Percentiles rank a stretch among this genome's conserved stretches.
Evolutionary conservation across 2,329 filamentous ascomycete genomes (phyloP).

Genomic region (Neospermospora avenae): DNA sequence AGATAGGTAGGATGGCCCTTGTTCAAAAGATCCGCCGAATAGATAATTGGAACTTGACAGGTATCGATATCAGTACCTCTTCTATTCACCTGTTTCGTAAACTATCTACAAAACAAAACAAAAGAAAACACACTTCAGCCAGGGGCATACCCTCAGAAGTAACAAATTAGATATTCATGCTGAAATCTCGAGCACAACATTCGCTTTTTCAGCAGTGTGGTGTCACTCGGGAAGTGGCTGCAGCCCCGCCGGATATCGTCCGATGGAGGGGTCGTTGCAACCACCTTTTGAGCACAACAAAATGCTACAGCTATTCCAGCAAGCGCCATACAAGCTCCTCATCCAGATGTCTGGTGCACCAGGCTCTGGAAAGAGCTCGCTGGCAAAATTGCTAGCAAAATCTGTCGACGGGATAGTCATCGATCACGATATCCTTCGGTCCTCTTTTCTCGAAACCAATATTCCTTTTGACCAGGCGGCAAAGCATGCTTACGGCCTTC

Average conservation of each 20-base stretch:
- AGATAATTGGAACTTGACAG: neutral
- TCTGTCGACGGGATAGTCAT: constrained; percentile 35
- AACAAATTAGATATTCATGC: no score
- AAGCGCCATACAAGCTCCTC: constrained; percentile 6
- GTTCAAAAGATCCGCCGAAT: neutral
- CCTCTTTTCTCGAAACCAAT: constrained; percentile 33
- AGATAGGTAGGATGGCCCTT: neutral
- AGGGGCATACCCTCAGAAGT: no score
- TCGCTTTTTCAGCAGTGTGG: no score
- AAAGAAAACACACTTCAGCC: no score
- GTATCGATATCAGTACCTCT: no score
- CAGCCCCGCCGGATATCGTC: no score
- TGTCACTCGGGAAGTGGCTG: no score
- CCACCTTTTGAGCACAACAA: neutral
- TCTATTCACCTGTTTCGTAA: no score
- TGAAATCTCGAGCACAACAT: no score
- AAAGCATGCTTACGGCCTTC: constrained; percentile 35
- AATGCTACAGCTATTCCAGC: neutral
- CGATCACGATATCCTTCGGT: constrained; percentile 39
- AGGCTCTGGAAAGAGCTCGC: constrained; percentile 40
- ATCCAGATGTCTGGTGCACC: constrained; percentile 41
- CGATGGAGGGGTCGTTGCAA: neutral
- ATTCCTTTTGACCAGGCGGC: constrained; percentile 35
- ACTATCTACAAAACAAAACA: no score
- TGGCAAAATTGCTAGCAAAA: constrained; percentile 32